Evolutionary conservation across 176 grass and related monocot genomes (phyloP), one percentile per base, ranked within the genome.

Genomic region (Typha latifolia): DNA sequence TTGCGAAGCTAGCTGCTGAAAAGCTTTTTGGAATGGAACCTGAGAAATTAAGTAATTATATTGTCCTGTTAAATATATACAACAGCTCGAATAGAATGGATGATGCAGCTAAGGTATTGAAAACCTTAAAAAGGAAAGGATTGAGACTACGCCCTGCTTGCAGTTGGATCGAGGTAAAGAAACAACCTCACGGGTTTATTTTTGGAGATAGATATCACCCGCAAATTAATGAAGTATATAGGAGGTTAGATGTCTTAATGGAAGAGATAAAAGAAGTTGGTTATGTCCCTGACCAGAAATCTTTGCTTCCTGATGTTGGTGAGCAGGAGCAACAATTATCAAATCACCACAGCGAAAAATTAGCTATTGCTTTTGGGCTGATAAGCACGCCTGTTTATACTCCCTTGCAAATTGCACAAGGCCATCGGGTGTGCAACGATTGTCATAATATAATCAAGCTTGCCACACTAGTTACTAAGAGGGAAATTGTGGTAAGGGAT

Each of bases 131-230:
- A 61, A 74, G 72, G 48, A 86, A 67, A 34, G 89, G 81, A 59
- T 77, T 84, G 34, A 71, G 37, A 66, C 71, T 89, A 57, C 26
- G 14, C 62, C 55, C 59, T 71, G 76, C 85, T 74, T 90, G 77
- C 82, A 97, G 81, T 80, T 97, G 88, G 94, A 79, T 92, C 34
- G 90, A 80, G 61, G 79, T 92, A 1, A 90, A 86, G 80, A 97
- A 87, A 84, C 76, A 75, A 63, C 47, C 72, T 37, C 77, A 92
- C 61, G 71, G 4, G 50, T 90, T 96, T 89, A 76, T 80, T 75
- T 85, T 89, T 75, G 80, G 84, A 67, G 94, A 97, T 77, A 81
- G 51, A 61, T 72, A 69, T 26, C 89, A 82, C 59, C 81, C 76
- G 49, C 81, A 75, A 66, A 74, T 63, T 77, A 49, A 51, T 65